A percentile compares a stretch with the other conserved stretches of the same genome.
Conservation (phyloP, 768 basidiomycete genomes). For the Podaxis sp. region DNA sequence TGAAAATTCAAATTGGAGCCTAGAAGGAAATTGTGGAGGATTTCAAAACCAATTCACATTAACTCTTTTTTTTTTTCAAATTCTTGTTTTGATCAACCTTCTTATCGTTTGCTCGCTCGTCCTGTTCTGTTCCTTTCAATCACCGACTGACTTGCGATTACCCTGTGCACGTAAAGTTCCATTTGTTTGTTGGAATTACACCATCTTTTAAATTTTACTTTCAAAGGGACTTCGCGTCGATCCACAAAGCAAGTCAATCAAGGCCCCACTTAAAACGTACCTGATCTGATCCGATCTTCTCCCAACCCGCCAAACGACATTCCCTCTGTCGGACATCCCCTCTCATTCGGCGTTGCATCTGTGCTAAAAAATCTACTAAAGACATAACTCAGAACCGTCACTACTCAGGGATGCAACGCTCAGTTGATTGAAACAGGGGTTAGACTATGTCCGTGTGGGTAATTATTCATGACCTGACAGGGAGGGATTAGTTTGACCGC, state of each 20-base stretch:
- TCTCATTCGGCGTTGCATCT: background rate
- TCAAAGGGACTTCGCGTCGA: background rate
- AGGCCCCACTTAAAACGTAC: background rate
- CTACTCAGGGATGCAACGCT: background rate
- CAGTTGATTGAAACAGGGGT: background rate
- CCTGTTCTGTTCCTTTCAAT: no score
- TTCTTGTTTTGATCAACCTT: background rate
- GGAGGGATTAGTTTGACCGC: background rate
- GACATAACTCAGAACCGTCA: background rate
- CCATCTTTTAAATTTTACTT: background rate
- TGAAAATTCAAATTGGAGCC: background rate
- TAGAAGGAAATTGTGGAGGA: background rate
- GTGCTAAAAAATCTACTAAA: background rate
- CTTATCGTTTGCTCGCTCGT: no score
- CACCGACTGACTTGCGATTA: background rate
- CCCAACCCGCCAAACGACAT: background rate
- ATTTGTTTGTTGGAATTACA: background rate
- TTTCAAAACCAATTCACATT: background rate
- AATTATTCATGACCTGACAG: background rate
- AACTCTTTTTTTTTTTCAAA: background rate
- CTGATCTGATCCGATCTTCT: slow-evolving; percentile 1
- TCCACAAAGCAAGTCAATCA: background rate
- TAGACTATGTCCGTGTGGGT: background rate
- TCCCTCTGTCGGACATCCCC: background rate
- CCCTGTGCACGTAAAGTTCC: background rate